Evolutionary conservation across 495 filamentous ascomycete genomes (phyloP), one percentile per base, ranked within the genome.

Genomic region (Recurvomyces mirabilis): DNA sequence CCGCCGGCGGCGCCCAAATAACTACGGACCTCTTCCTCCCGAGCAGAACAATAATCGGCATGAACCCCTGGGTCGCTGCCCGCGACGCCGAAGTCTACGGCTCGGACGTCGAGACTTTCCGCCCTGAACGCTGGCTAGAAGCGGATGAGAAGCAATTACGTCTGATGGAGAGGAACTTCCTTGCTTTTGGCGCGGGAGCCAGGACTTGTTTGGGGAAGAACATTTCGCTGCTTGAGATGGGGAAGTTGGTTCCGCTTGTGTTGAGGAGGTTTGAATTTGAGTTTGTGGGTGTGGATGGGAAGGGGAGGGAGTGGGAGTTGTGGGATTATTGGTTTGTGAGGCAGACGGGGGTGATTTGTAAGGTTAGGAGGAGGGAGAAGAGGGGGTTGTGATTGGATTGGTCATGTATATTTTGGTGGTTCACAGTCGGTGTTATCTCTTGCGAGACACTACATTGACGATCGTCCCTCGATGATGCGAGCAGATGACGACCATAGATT

Each of bases 11-110:
- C 5, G 71, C 74, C 25, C 66, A 47, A 17, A 38, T 77, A 14
- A 59, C 67, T 31, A 77, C 69, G 7, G n/a, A n/a, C n/a, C 45
- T 61, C 3, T 70, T 65, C 35, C 49, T 82, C 0, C 74, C 75
- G 0, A 73, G 63, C 1, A 70, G 69, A 19, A 72, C 68, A 0
- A 56, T 65, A 20, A 62, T 79, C 5, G 73, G 70, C 3, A 63
- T 69, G 25, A 65, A 58, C 6, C 55, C 60, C 4, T 58, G 58
- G 50, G 51, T 49, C 14, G 52, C 61, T 14, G 54, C 57, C 11
- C 50, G 52, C 1, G 49, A 60, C 35, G 50, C 42, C 29, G 32
- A 14, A 4, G 36, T 62, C 0, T 66, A 55, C 36, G 60, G 62
- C 17, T 52, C 43, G 14, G 62, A 65, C 40, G 46, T 55, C 1